Base-by-base conservation (phyloP, 306 rosid species). In the Corylus americana region DNA sequence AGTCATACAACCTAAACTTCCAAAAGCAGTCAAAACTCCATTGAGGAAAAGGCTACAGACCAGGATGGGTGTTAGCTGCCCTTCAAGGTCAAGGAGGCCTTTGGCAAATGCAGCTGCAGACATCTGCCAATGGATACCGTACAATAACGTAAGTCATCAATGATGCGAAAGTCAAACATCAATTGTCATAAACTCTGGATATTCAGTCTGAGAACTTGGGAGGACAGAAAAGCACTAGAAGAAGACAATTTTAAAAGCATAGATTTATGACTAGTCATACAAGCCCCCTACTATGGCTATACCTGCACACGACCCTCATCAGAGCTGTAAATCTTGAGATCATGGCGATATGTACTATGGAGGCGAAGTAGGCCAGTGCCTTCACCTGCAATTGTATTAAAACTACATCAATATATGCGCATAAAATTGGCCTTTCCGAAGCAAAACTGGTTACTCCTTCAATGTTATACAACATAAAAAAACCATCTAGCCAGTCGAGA, bases 251-350 rank as follows among this genome's bases (percentile, higher is more conserved):
- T 74, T 51, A 69, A 16, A 78, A 69, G 49, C 8, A 73, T 42
- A 44, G n/a, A 75, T 13, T n/a, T 62, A 5, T 5, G 37, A 29
- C 45, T 54, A 79, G 39, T 17, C 70, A 35, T 16, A 53, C 31
- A 45, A 8, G 17, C 67, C 11, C 72, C 11, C 72, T 62, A 67
- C 49, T 73, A 45, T 77, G 4, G 54, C 77, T 78, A 76, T 91
- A 95, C 99, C 99, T 95, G 99, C 81, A 95, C 99, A 71, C 99
- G 99, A 20, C 99, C 99, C 91, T 95, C 99, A 76, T 95, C 99
- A 83, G 99, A 95, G 88, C 99, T 95, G 80, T 95, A 95, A 81
- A 95, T 95, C 87, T 95, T 95, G 31, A 95, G 91, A 88, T 95
- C 98, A 78, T 95, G 99, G 62, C 99, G 93, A 73, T 95, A 93